These are phyloP conservation scores for Xylaria cubensis DNA, from an alignment of 495 filamentous ascomycete species.

Conservation along the genomic window DNA sequence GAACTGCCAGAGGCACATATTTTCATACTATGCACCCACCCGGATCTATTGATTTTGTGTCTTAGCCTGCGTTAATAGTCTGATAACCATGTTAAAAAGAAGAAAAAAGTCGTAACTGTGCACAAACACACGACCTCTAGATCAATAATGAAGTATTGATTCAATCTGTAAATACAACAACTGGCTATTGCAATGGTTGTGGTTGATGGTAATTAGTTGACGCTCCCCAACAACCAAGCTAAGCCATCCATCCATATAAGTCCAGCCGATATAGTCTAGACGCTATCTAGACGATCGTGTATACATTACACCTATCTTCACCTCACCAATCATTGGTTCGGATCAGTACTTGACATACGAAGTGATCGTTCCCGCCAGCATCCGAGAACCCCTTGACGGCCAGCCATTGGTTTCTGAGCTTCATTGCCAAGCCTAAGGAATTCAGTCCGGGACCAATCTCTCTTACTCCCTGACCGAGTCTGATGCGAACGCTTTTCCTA, in stretches of 20 bases:
- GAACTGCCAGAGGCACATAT: neutral
- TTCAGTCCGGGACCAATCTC: neutral
- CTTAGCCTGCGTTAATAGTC: neutral
- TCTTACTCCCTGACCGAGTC: constrained; percentile 2
- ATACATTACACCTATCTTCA: constrained; percentile 20
- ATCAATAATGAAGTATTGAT: neutral
- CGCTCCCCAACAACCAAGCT: no score
- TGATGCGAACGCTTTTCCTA: neutral
- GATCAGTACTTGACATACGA: constrained; percentile 12
- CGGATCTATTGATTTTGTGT: neutral
- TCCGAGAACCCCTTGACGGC: neutral
- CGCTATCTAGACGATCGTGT: neutral
- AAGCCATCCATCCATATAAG: no score
- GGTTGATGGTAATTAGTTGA: neutral
- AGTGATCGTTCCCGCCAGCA: constrained; percentile 14
- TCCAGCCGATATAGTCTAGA: neutral
- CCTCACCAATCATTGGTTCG: constrained; percentile 18
- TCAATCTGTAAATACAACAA: neutral
- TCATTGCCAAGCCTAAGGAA: constrained; percentile 5
- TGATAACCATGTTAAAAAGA: neutral
- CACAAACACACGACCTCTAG: neutral
- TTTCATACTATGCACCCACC: neutral
- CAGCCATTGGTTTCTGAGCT: constrained; percentile 19
- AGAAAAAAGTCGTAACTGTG: neutral
- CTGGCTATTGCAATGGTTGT: neutral